Evolutionary conservation across 768 basidiomycete genomes (phyloP).

Genomic region (Suillus decipiens): DNA sequence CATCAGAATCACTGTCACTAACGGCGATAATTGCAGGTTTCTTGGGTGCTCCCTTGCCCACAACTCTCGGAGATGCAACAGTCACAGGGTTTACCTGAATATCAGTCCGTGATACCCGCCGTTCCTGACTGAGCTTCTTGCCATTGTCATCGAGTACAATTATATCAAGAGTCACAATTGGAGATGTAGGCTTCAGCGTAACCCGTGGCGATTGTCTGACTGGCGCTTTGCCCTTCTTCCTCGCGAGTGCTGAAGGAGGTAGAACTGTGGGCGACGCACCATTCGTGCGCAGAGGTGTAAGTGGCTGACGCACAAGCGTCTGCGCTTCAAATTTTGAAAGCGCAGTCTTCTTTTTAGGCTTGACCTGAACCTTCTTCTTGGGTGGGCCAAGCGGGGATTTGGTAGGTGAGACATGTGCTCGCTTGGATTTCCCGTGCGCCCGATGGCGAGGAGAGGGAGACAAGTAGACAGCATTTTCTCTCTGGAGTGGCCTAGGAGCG

Average conservation of each 20-base stretch:
- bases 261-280: constrained; percentile 39
- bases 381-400: constrained; percentile 26
- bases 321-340: constrained; percentile 18
- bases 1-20: constrained; percentile 30
- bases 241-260: constrained; percentile 22
- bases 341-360: constrained; percentile 18
- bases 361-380: constrained; percentile 29
- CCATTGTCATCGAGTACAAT: constrained; percentile 64
- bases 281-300: constrained; percentile 35
- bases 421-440: constrained; percentile 16
- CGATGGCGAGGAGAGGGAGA: constrained; percentile 23
- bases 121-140: constrained; percentile 57
- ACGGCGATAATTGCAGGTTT: constrained; percentile 20
- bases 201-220: constrained; percentile 19
- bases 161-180: constrained; percentile 66
- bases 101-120: constrained; percentile 53
- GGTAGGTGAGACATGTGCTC: constrained; percentile 20
- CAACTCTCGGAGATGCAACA: constrained; percentile 6
- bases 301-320: constrained; percentile 38
- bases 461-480: constrained; percentile 26
- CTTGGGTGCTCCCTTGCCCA: constrained; percentile 13
- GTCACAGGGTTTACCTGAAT: constrained; percentile 36
- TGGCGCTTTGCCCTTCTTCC: constrained; percentile 24
- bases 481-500: constrained; percentile 13
- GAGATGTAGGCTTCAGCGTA: constrained; percentile 43